These are phyloP conservation scores for Fusarium sp. DNA, from an alignment of 2,329 filamentous ascomycete genomes.

Conservation along the genomic window DNA sequence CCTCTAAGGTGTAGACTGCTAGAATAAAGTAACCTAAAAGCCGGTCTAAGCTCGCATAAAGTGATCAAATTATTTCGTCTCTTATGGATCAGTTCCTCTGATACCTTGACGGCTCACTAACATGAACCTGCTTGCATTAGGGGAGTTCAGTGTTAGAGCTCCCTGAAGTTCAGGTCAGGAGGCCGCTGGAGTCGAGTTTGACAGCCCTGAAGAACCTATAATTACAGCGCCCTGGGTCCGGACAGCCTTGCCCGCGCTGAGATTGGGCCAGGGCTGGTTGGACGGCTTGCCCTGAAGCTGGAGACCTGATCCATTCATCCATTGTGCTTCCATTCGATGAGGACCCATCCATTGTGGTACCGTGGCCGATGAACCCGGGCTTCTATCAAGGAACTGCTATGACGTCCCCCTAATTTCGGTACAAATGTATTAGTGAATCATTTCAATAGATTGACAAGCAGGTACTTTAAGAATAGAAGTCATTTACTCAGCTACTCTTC, in stretches of 20 bases:
- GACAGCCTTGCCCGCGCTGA: slow-evolving; percentile 15
- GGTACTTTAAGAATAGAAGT: not conserved
- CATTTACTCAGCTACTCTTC: not conserved
- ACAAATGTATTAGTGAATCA: slow-evolving; percentile 5
- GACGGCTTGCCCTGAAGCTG: slow-evolving; percentile 35
- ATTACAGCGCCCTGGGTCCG: slow-evolving; percentile 3
- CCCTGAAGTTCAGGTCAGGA: slow-evolving; percentile 7
- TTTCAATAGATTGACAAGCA: slow-evolving; percentile 4
- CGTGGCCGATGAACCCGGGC: slow-evolving; percentile 29
- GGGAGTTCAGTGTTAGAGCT: slow-evolving; percentile 20
- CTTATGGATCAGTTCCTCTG: not conserved
- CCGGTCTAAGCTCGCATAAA: not conserved
- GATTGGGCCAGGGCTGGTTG: slow-evolving; percentile 39
- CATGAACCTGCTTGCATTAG: slow-evolving; percentile 32
- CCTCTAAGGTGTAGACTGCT: not conserved
- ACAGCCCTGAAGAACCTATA: slow-evolving; percentile 20
- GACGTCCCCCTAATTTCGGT: slow-evolving; percentile 24
- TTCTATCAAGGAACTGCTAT: slow-evolving; percentile 21
- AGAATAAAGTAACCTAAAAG: not conserved
- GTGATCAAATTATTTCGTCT: not conserved
- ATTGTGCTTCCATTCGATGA: slow-evolving; percentile 14
- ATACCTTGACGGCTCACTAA: slow-evolving; percentile 37
- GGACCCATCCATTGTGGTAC: slow-evolving; percentile 34
- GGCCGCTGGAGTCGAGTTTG: slow-evolving; percentile 7
- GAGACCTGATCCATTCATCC: slow-evolving; percentile 9